Evolutionary conservation across 139 green algal genomes (phyloP), one percentile per base, ranked within the genome.

Genomic region (Chlamydomonas eustigma): DNA sequence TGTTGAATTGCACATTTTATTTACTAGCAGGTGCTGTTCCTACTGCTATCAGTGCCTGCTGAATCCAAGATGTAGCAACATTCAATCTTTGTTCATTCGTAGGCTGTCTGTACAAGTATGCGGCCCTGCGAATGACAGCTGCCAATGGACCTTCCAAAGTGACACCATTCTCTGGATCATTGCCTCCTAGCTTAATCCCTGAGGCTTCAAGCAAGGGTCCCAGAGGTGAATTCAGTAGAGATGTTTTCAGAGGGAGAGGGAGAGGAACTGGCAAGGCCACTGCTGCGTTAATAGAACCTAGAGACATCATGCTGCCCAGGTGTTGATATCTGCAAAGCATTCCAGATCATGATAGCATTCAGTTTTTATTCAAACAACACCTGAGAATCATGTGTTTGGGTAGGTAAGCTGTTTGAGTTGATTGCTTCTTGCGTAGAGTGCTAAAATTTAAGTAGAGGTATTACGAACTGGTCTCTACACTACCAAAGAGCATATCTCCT

Each of bases 241-340:
- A 39, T 52, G 68, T 30, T n/a, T 70, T 18, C 22, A 95, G 77
- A 2, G 86, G 82, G 37, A 84, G 32, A 0, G 89, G 86, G 32
- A 97, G 39, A 3, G 78, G 8, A 1, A 93, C 2, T 2, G 93
- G 92, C 66, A 96, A 82, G 22, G 91, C 90, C 4, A 97, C 89
- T 0, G 93, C 88, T 4, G 88, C 93, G 51, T 90, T 90, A 25
- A 72, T n/a, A 22, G 80, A 64, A 1, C 93, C 93, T 22, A 99
- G 90, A 0, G 88, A 89, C 94, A 99, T 98, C 93, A 99, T 97
- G 76, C 90, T 88, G 3, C 96, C 96, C 31, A 99, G 86, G 84
- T 99, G 93, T 88, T 98, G 94, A 87, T 98, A 99, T 51, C 68
- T 72, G 65, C 12, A 18, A n/a, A 58, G 12, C 12, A 28, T 58